Percentiles rank a stretch among this genome's conserved stretches.
These are phyloP conservation scores for Grosmannia clavigera DNA, from an alignment of 2,329 filamentous ascomycete species.

Conservation along the genomic window DNA sequence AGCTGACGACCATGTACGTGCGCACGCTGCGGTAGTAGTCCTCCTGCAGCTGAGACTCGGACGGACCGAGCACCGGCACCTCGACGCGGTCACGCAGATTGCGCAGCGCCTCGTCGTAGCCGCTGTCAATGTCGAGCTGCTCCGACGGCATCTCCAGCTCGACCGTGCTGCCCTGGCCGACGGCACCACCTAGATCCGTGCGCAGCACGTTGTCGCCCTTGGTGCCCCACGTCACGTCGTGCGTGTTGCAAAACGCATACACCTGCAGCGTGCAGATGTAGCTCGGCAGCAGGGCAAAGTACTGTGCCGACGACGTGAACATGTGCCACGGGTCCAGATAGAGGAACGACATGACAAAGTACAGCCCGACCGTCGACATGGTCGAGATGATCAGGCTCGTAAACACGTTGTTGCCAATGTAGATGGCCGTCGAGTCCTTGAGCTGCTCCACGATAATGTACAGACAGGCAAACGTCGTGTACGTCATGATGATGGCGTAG, in stretches of 20 bases:
- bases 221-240: constrained; percentile 97
- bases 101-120: constrained; percentile 91
- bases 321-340: constrained; percentile 99
- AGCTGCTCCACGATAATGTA: constrained; percentile 86
- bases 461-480: constrained; percentile 79
- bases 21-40: constrained; percentile 97
- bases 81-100: constrained; percentile 91
- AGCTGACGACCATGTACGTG: constrained; percentile 93
- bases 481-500: constrained; percentile 91
- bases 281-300: constrained; percentile 80
- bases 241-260: constrained; percentile 98
- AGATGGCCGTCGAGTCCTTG: constrained; percentile 28
- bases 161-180: constrained; percentile 62
- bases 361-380: constrained; percentile 80
- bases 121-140: constrained; percentile 94
- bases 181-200: constrained; percentile 81
- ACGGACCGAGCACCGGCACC: constrained; percentile 48
- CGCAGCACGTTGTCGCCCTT: constrained; percentile 95
- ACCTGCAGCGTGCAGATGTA: constrained; percentile 98
- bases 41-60: constrained; percentile 80
- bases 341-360: constrained; percentile 91
- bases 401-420: constrained; percentile 76
- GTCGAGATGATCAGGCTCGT: constrained; percentile 87
- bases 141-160: constrained; percentile 96
- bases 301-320: constrained; percentile 83